These are phyloP conservation scores for Plantago major DNA, from an alignment of 257 asterid genomes.

Conservation along the genomic window DNA sequence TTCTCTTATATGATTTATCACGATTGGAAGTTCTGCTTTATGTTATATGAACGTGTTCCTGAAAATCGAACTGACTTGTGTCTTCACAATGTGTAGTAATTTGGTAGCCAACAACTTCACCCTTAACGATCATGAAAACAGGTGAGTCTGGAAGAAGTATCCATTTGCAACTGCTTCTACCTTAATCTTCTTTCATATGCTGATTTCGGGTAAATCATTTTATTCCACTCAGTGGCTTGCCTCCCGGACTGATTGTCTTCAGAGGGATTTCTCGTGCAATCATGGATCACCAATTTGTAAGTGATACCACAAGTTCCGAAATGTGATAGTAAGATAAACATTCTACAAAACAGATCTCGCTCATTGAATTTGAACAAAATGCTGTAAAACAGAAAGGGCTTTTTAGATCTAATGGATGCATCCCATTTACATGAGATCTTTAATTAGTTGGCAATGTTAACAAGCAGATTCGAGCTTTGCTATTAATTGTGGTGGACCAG, in stretches of 20 bases:
- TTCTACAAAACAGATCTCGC: too few species aligned
- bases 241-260: constrained; percentile 71
- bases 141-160: too few species aligned
- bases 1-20: too few species aligned
- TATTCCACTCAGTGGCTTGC: constrained; percentile 32
- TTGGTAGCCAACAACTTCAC: constrained; percentile 73
- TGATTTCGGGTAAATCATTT: not conserved
- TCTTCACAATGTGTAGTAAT: constrained; percentile 48
- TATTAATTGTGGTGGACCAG: constrained; percentile 68
- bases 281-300: constrained; percentile 42
- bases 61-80: too few species aligned
- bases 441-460: too few species aligned
- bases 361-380: too few species aligned
- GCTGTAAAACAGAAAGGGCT: too few species aligned
- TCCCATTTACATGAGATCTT: too few species aligned
- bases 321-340: not conserved
- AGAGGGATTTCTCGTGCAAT: constrained; percentile 55
- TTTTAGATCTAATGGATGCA: too few species aligned
- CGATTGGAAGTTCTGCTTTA: too few species aligned
- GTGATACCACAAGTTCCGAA: constrained; percentile 17
- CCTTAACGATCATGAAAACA: constrained; percentile 31
- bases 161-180: too few species aligned
- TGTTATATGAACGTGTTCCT: too few species aligned
- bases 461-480: constrained; percentile 76
- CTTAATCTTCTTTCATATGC: not conserved